phyloP scores from a whole-genome alignment of 2,329 filamentous ascomycete species.

The Raffaelea arxii region DNA sequence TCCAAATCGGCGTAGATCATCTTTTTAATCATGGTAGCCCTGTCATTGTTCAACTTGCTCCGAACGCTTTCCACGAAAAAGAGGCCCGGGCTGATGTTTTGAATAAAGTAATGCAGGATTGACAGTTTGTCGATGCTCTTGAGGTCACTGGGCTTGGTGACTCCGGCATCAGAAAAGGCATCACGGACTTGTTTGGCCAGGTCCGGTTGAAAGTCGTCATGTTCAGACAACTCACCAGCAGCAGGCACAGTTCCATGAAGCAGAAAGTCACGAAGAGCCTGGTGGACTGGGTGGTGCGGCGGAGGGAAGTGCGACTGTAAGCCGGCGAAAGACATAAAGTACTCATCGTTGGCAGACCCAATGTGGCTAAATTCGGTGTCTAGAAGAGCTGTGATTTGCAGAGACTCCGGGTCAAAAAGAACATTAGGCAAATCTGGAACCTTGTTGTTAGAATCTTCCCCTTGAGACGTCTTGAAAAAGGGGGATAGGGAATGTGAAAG shows the following conservation, averaged over 20 bases:
- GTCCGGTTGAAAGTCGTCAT: not conserved
- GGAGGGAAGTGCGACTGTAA: not conserved
- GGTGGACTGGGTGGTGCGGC: not conserved
- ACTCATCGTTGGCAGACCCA: conserved; percentile 9
- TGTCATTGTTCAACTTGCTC: no score
- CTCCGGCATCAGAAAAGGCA: not conserved
- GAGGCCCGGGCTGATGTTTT: not conserved
- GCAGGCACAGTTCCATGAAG: not conserved
- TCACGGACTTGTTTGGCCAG: not conserved
- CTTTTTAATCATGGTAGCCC: no score
- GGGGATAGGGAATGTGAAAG: not conserved
- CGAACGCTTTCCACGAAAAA: not conserved
- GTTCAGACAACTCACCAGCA: not conserved
- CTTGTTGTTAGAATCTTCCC: not conserved
- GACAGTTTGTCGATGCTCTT: not conserved
- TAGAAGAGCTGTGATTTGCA: conserved; percentile 18
- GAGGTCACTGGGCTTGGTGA: not conserved
- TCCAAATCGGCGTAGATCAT: no score
- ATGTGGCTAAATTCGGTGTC: conserved; percentile 12
- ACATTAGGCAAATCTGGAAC: conserved; percentile 14
- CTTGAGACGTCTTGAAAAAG: not conserved
- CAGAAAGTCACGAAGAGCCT: not conserved
- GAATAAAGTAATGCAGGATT: not conserved
- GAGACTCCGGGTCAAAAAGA: conserved; percentile 16
- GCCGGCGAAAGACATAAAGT: conserved; percentile 8